Base-by-base conservation (phyloP, 352 stramenopile genomes). In the Thalassiosira mediterranea region DNA sequence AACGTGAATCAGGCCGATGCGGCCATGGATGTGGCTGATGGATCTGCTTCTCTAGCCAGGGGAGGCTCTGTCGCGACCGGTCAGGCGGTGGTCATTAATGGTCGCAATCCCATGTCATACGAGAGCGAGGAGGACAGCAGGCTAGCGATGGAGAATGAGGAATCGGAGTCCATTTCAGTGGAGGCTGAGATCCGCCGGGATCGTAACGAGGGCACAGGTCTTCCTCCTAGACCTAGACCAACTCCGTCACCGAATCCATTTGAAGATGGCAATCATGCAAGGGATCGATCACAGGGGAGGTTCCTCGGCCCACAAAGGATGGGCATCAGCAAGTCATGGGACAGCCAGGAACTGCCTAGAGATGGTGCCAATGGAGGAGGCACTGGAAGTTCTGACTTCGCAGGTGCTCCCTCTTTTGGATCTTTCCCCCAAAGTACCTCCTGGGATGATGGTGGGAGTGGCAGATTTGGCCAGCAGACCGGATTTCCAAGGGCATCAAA, bases 291-390 rank as follows among this genome's bases (percentile, higher is more conserved):
- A 23, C 47, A 56, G 34, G 4, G 47, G 47, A 62, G n/a, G 25
- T 38, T n/a, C 10, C 49, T 3, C 60, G 37, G n/a, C n/a, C 57
- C 67, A 32, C 25, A 52, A 31, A 46, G 60, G 26, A 81, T 75
- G 40, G 63, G 58, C 4, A 19, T 44, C 17, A 71, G 63, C 0
- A 65, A 62, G 46, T 81, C 72, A 1, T 71, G 57, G 56, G 72
- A 81, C 28, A 66, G 48, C 34, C 25, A 61, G 8, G 47, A 59
- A 19, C n/a, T n/a, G n/a, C n/a, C n/a, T n/a, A n/a, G 49, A 57
- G 31, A 65, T 34, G 63, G 53, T 34, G 29, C 37, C 37, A 1
- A 28, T 26, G 31, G 3, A 4, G n/a, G 29, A 15, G n/a, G 44
- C 15, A 10, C 19, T n/a, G n/a, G n/a, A n/a, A n/a, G n/a, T n/a